Base-by-base conservation (phyloP, 441 rosid genomes). In the Aleurites moluccanus region DNA sequence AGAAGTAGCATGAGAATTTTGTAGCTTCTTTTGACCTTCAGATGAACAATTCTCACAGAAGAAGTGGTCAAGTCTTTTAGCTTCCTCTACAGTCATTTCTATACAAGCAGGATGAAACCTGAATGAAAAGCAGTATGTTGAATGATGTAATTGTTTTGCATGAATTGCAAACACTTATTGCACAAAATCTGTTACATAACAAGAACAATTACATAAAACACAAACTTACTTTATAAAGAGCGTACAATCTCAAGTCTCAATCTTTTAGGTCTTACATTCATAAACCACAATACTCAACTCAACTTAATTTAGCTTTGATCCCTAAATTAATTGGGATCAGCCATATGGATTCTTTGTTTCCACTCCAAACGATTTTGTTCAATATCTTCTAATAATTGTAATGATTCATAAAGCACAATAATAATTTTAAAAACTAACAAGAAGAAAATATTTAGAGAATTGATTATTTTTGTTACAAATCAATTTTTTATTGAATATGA, bases 81-180 rank as follows among this genome's bases (percentile, higher is more conserved):
- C 96, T 78, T 89, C 95, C 85, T 92, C 97, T 52, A 79, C 86
- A 3, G 88, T 86, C 85, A 88, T 87, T 83, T 91, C 92, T 86
- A 95, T 91, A 89, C 99, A 95, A 83, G 89, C 80, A 86, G 98
- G 99, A 79, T 92, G 98, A 84, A 89, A 95, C 99, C 97, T 95
- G 96, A 84, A 88, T 75, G 86, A 87, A 74, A 86, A 79, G 78
- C 77, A 85, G 83, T 78, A 82, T 77, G 77, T 79, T 80, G 64
- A 80, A 83, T 64, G 65, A 63, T 73, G 68, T 57, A 80, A 72
- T 61, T 55, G 71, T 50, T 60, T 66, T 61, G 40, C 23, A 73
- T 40, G 30, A 77, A 77, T 49, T 28, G 60, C 67, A 73, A 49
- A 35, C 9, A 6, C 64, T 38, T 70, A 61, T 38, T 50, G 57